Conservation (phyloP, 768 basidiomycete species). For the Leucosporidium creatinivorum region DNA sequence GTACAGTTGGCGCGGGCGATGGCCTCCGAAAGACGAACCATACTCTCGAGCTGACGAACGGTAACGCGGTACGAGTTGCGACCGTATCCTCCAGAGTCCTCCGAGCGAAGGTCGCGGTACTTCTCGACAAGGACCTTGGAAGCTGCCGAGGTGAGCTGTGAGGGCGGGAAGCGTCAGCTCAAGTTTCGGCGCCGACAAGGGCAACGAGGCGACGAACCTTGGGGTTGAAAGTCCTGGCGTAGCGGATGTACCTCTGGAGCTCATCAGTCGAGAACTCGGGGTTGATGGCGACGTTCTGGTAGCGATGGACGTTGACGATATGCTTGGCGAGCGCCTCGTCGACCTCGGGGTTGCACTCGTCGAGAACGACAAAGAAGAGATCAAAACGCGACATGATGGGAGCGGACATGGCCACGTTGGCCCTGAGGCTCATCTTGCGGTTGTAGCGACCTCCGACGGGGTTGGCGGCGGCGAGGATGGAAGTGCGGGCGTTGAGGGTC, state of each 20-base stretch:
- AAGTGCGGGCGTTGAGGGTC: constrained; percentile 93
- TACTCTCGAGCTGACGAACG: constrained; percentile 93
- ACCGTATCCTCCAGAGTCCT: constrained; percentile 79
- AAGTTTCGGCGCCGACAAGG: constrained; percentile 13
- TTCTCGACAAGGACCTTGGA: constrained; percentile 90
- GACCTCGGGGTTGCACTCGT: constrained; percentile 88
- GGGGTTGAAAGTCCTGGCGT: constrained; percentile 93
- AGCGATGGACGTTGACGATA: constrained; percentile 95
- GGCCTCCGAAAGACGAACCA: constrained; percentile 95
- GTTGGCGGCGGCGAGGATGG: constrained; percentile 95
- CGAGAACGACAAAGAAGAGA: constrained; percentile 93
- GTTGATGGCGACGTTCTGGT: constrained; percentile 85
- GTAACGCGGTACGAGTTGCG: constrained; percentile 94
- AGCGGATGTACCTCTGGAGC: constrained; percentile 90
- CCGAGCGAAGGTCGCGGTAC: constrained; percentile 82
- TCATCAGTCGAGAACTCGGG: constrained; percentile 98
- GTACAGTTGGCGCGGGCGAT: constrained; percentile 96
- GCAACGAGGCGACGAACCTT: constrained; percentile 54
- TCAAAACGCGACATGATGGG: constrained; percentile 99
- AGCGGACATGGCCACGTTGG: constrained; percentile 93
- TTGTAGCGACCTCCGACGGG: constrained; percentile 96
- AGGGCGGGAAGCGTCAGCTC: constrained; percentile 8
- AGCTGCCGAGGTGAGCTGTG: constrained; percentile 82
- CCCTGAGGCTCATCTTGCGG: constrained; percentile 78
- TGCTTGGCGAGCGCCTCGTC: constrained; percentile 92